These are phyloP conservation scores for Aechmea fasciata DNA, from an alignment of 176 grass and related monocot species.

Conservation along the genomic window DNA sequence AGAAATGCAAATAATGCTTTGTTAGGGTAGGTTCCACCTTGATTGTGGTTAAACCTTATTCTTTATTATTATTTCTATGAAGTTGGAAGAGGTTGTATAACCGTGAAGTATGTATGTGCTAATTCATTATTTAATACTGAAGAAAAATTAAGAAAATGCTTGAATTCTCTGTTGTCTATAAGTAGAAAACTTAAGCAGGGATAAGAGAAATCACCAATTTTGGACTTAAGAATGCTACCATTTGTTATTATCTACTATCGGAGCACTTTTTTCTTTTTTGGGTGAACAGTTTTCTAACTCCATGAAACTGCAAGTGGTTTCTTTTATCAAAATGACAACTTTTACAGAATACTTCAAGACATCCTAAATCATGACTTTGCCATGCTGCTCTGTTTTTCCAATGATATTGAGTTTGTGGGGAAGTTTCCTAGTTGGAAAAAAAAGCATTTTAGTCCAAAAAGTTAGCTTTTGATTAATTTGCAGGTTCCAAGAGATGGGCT, in stretches of 20 bases:
- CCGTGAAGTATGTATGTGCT: background rate
- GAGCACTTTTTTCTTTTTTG: background rate
- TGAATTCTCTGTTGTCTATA: background rate
- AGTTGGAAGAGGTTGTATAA: background rate
- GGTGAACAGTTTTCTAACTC: too few relatives aligned
- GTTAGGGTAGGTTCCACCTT: too few relatives aligned
- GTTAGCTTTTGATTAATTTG: slow-evolving; percentile 8
- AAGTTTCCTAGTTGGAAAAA: background rate
- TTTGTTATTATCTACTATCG: background rate
- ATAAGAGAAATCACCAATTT: background rate
- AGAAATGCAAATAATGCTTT: too few relatives aligned
- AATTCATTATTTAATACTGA: background rate
- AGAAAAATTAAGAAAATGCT: background rate
- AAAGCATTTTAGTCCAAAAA: background rate
- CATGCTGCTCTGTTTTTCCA: too few relatives aligned
- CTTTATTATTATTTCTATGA: too few relatives aligned
- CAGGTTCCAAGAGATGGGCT: slow-evolving; percentile 96
- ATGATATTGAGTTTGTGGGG: too few relatives aligned
- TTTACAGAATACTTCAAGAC: too few relatives aligned
- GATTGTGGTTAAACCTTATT: too few relatives aligned
- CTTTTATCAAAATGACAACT: too few relatives aligned
- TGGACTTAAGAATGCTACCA: background rate
- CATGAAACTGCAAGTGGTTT: too few relatives aligned
- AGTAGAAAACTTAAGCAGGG: background rate
- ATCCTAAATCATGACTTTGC: too few relatives aligned